phyloP scores from a whole-genome alignment of 805 yeast species.

The Candida verbasci region DNA sequence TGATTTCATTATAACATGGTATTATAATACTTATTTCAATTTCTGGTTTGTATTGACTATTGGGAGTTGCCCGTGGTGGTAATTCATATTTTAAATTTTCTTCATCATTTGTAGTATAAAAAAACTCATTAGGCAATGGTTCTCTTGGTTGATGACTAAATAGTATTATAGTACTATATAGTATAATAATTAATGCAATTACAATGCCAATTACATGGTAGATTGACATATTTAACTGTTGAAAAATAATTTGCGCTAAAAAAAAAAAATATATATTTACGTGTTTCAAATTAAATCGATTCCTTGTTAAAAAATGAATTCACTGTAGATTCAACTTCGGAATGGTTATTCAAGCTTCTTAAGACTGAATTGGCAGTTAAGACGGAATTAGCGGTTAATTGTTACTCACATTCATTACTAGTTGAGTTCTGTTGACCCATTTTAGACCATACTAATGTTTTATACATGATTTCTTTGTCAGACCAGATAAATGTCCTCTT shows the following conservation, averaged over 20 bases:
- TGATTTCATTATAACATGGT: constrained; percentile 90
- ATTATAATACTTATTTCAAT: constrained; percentile 72
- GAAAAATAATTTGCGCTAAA: not conserved
- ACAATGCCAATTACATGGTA: not conserved
- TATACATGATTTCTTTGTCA: no score
- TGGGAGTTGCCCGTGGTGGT: constrained; percentile 27
- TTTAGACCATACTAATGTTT: no score
- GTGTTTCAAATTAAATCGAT: constrained; percentile 1
- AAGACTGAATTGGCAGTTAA: no score
- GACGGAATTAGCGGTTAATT: no score
- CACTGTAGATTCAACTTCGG: no score
- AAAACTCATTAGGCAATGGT: constrained; percentile 49
- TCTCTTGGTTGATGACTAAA: constrained; percentile 64
- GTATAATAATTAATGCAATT: not conserved
- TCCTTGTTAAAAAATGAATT: no score
- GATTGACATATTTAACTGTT: not conserved
- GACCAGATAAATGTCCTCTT: no score
- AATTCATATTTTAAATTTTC: constrained; percentile 22
- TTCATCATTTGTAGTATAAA: constrained; percentile 47
- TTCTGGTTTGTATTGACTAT: constrained; percentile 20
- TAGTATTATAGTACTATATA: constrained; percentile 37
- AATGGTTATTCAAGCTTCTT: no score
- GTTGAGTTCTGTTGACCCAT: no score
- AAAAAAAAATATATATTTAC: not conserved
- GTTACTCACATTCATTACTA: no score